Evolutionary conservation across 1,139 yeast genomes (phyloP).

Genomic region (Yamadazyma sp.): DNA sequence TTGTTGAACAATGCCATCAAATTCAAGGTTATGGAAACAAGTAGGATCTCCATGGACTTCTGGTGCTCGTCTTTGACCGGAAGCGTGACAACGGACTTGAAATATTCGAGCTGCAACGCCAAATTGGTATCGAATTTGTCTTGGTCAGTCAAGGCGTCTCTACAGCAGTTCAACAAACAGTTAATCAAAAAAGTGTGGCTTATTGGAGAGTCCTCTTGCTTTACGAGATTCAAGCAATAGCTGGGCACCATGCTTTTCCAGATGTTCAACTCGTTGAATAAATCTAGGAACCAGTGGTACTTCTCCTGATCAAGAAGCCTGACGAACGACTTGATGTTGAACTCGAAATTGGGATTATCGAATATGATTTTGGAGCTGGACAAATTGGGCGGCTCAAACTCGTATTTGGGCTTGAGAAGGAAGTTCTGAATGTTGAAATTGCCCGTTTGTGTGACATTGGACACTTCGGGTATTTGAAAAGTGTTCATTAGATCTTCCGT

Average conservation of each 20-base stretch:
- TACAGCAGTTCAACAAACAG: conserved; percentile 34
- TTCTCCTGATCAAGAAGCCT: conserved; percentile 29
- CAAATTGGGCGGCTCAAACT: conserved; percentile 14
- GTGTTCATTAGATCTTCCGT: conserved; percentile 14
- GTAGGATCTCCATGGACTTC: conserved; percentile 20
- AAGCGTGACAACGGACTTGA: conserved; percentile 20
- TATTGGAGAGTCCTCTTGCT: conserved; percentile 7
- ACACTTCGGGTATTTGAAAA: conserved; percentile 12
- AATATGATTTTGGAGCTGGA: conserved; percentile 15
- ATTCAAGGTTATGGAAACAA: conserved; percentile 32
- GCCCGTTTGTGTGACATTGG: neutral
- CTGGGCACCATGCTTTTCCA: conserved; percentile 42
- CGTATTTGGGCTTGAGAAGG: conserved; percentile 15
- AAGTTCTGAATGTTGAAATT: conserved; percentile 16
- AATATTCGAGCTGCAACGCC: conserved; percentile 25
- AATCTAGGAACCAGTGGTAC: conserved; percentile 41
- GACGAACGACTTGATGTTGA: conserved; percentile 13
- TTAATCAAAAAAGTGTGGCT: conserved; percentile 26
- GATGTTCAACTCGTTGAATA: conserved; percentile 38
- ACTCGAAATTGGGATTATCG: conserved; percentile 17
- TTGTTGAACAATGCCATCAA: conserved; percentile 22
- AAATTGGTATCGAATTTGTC: conserved; percentile 18
- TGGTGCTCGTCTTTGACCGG: conserved; percentile 19
- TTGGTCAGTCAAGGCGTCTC: conserved; percentile 6
- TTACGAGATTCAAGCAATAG: conserved; percentile 26